Base-by-base conservation (phyloP, 805 yeast genomes). In the Candida berthetii region DNA sequence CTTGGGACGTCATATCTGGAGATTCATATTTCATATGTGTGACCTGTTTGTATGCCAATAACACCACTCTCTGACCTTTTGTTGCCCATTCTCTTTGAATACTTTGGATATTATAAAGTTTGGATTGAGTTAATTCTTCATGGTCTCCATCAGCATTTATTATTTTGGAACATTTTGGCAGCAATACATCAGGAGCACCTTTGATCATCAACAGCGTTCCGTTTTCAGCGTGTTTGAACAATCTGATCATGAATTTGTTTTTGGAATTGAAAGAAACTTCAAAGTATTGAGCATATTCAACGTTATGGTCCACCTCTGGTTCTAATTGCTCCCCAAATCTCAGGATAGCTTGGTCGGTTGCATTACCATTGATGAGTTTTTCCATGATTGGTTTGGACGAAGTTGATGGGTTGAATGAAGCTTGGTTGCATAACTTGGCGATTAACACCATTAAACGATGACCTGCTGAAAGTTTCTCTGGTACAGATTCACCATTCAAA, bases 101-200 rank as follows among this genome's bases (percentile, higher is more conserved):
- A 3, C 42, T 28, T 13, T 53, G 36, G 15, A 67, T 46, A 14
- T 47, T 37, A 3, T 32, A 38, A 31, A 47, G 48, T 0, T 42
- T n/a, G 2, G 31, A 31, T 7, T 53, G 36, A 14, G 40, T 42
- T 13, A 48, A 35, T 9, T 31, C 28, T 14, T 29, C 32, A 2
- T 37, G 37, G 7, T 48, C 43, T 20, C 51, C 47, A 16, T 47
- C 47, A 14, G 39, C 38, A 10, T 51, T 43, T 18, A 57, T 31
- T n/a, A 44, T 36, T 16, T 36, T 45, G 5, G 50, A 33, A 42
- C 71, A 66, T 36, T 50, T 58, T 7, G 53, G 52, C 32, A 71
- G 37, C 22, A 71, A 51, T 32, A 69, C 61, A 49, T 71, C 76
- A 3, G 76, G 74, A 3, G 76, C 76, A 37, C 76, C 76, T 49